Evolutionary conservation across 1,284 basidiomycete genomes (phyloP).

Genomic region (Pisolithus thermaeus): DNA sequence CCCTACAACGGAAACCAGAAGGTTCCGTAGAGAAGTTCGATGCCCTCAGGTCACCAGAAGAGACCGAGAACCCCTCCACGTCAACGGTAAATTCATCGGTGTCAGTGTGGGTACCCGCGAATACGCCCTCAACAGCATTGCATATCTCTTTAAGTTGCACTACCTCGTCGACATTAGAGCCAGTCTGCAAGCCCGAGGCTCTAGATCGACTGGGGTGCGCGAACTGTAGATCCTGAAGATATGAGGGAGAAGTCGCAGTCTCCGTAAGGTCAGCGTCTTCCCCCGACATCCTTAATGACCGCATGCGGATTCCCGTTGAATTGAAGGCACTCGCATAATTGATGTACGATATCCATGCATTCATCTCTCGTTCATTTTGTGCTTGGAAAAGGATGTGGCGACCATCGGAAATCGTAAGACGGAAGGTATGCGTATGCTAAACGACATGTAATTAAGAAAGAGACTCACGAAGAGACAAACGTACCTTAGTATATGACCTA

Average conservation of each 20-base stretch:
- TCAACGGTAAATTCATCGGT: conserved; percentile 7
- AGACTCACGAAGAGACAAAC: conserved; percentile 4
- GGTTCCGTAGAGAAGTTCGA: background rate
- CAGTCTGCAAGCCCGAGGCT: conserved; percentile 37
- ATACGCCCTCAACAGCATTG: conserved; percentile 78
- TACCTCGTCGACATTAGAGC: conserved; percentile 47
- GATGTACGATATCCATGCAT: conserved; percentile 89
- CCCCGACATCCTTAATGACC: conserved; percentile 63
- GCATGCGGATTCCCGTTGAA: conserved; percentile 80
- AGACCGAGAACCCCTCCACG: background rate
- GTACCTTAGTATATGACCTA: conserved; percentile 68
- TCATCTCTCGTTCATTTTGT: conserved; percentile 68
- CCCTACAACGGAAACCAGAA: conserved; percentile 30
- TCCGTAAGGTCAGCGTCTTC: conserved; percentile 73
- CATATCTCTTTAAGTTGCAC: conserved; percentile 77
- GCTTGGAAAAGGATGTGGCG: conserved; percentile 83
- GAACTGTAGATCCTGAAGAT: conserved; percentile 58
- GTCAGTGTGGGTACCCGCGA: conserved; percentile 47
- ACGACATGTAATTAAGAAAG: conserved; percentile 10
- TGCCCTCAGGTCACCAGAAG: conserved; percentile 3
- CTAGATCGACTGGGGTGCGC: conserved; percentile 25
- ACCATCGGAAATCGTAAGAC: conserved; percentile 71
- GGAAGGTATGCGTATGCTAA: conserved; percentile 71
- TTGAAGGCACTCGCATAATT: conserved; percentile 96
- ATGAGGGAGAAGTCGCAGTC: conserved; percentile 77